These are phyloP conservation scores for Syncephalis fuscata DNA, from an alignment of 371 early-diverging fungal species.

Conservation along the genomic window DNA sequence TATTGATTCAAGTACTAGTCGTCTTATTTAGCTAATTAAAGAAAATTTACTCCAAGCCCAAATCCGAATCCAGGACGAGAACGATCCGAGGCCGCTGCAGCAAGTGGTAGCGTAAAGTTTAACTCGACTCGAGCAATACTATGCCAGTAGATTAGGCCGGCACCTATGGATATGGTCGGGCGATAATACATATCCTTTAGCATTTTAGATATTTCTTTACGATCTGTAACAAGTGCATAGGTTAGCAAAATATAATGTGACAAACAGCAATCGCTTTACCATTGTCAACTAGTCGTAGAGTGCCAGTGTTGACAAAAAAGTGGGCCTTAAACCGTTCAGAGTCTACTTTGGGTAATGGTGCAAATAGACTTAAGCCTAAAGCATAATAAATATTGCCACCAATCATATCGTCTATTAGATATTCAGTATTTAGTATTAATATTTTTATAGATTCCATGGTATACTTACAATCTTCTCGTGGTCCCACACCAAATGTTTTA, in stretches of 20 bases:
- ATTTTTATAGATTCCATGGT: too few species aligned
- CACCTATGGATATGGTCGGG: conserved; percentile 50
- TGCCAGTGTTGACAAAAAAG: conserved; percentile 76
- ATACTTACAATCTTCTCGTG: conserved; percentile 53
- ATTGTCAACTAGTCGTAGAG: conserved; percentile 31
- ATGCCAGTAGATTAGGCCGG: conserved; percentile 77
- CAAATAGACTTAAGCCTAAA: conserved; percentile 57
- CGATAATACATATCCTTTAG: conserved; percentile 18
- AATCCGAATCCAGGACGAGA: conserved; percentile 68
- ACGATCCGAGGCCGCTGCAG: conserved; percentile 48
- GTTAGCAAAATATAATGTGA: conserved; percentile 6
- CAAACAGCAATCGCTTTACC: conserved; percentile 11
- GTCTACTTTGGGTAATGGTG: conserved; percentile 58
- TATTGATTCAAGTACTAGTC: background rate
- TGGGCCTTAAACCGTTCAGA: conserved; percentile 57
- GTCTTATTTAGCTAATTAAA: conserved; percentile 20
- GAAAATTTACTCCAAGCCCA: conserved; percentile 74
- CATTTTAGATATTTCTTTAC: conserved; percentile 9
- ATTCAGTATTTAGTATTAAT: background rate
- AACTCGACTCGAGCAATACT: conserved; percentile 74
- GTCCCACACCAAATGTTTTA: conserved; percentile 71
- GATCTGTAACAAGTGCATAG: conserved; percentile 2
- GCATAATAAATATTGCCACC: conserved; percentile 78
- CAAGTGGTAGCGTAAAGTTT: conserved; percentile 76
- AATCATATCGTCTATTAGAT: conserved; percentile 51